These are phyloP conservation scores for Verticillium nubilum DNA, from an alignment of 2,329 filamentous ascomycete genomes.

Conservation along the genomic window DNA sequence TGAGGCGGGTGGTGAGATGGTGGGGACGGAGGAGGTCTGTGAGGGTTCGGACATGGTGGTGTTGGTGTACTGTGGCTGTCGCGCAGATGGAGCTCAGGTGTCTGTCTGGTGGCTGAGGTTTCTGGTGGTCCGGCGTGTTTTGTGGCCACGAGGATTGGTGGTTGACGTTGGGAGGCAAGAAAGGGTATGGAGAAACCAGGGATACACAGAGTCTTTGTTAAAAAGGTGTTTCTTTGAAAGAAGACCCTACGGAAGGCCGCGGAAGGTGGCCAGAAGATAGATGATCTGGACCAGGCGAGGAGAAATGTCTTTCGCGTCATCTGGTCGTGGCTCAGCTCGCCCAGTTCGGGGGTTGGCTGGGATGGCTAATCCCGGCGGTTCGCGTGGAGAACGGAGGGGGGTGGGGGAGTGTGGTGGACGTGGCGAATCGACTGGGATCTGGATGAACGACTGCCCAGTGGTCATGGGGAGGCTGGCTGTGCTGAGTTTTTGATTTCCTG, in stretches of 20 bases:
- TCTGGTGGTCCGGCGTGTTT: no score
- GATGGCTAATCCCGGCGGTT: neutral
- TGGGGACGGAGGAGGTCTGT: neutral
- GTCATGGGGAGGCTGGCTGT: neutral
- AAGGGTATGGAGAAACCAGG: neutral
- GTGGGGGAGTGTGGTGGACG: neutral
- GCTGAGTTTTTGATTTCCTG: neutral
- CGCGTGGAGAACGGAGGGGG: neutral
- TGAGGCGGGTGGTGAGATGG: neutral
- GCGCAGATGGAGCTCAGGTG: no score
- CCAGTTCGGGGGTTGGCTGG: neutral
- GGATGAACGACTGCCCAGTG: neutral
- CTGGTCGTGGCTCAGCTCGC: slow-evolving; percentile 7
- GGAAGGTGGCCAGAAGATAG: slow-evolving; percentile 3
- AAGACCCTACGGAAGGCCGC: slow-evolving; percentile 2
- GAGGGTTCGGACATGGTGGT: neutral
- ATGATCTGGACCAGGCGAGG: slow-evolving; percentile 5
- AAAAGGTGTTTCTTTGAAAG: slow-evolving; percentile 1
- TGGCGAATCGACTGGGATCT: neutral
- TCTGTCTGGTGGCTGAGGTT: no score
- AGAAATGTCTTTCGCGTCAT: slow-evolving; percentile 10
- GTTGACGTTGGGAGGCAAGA: slow-evolving; percentile 1
- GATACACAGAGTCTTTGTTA: neutral
- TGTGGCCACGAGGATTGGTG: neutral
- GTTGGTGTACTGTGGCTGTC: neutral